Base-by-base conservation (phyloP, 2,329 filamentous ascomycete species). In the Arthrobotrys iridis region DNA sequence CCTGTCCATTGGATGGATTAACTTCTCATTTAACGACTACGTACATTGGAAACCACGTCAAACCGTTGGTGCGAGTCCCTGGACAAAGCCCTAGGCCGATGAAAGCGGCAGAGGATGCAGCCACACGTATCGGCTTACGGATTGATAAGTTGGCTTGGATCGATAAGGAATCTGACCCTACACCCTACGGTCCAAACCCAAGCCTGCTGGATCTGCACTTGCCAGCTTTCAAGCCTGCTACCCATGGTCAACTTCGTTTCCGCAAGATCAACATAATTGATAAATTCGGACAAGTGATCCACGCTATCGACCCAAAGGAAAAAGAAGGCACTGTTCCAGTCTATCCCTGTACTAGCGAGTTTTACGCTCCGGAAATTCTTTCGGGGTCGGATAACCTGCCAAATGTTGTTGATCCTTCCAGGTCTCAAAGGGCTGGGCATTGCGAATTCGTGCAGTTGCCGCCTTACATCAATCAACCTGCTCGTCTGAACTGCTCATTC, bases 241-340 rank as follows among this genome's bases (percentile, higher is more conserved):
- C 82, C 0, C 85, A 86, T 77, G 85, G 85, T 0, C 85, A 86
- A 76, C 80, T 86, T 20, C 74, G 79, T 7, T 84, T 85, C 73
- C 81, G 81, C 1, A 84, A 85, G 75, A 66, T 87, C 43, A 84
- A 85, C 76, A 81, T 86, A 41, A 79, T 86, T 30, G 85, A 86
- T 79, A 85, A 85, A 77, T 86, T 86, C 48, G 85, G 85, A 0
- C 85, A 85, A 52, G 79, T 79, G 7, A 59, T 84, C 22, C 46
- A 77, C 7, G 80, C 80, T 15, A 80, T 83, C 13, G 80, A 83
- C 43, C 52, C 55, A 4, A 30, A 30, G 24, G 24, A 22, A 18
- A 50, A 15, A 11, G 45, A 79, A 79, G 52, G 66, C 10, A 7
- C 35, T 2, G 7, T 52, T 30, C 76, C 79, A 1, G 40, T 82